A percentile compares a stretch with the other conserved stretches of the same genome.
Conservation (phyloP, 148 eudicot genomes). For the Nepenthes mirabilis region DNA sequence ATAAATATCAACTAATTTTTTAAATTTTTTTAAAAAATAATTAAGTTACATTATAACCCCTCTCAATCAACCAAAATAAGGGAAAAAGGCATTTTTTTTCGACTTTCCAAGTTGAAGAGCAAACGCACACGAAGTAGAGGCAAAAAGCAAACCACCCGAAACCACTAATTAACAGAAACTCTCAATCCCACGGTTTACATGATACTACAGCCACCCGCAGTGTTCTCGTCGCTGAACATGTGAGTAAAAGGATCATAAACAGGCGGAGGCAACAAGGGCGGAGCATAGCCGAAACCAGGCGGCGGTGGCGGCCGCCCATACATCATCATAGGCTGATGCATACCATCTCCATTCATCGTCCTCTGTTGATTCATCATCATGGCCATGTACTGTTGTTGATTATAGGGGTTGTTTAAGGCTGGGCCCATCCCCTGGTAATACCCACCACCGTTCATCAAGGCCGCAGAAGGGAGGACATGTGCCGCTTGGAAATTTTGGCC, state of each 20-base stretch:
- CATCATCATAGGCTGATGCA: constrained; percentile 27
- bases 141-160: too few species aligned
- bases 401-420: constrained; percentile 21
- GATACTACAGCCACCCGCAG: constrained; percentile 39
- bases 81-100: too few species aligned
- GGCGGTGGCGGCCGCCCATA: constrained; percentile 29
- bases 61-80: too few species aligned
- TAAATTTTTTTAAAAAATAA: too few species aligned
- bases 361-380: constrained; percentile 53
- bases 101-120: too few species aligned
- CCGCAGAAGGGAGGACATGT: constrained; percentile 32
- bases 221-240: constrained; percentile 53
- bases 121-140: too few species aligned
- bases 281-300: constrained; percentile 22
- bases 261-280: constrained; percentile 12
- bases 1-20: too few species aligned
- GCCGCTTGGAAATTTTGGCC: constrained; percentile 21
- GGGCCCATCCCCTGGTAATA: constrained; percentile 24
- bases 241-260: constrained; percentile 28
- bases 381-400: constrained; percentile 34
- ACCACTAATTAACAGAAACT: too few species aligned
- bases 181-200: constrained; percentile 18
- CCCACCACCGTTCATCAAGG: constrained; percentile 15
- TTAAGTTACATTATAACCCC: too few species aligned
- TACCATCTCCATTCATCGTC: constrained; percentile 15